phyloP scores from a whole-genome alignment of 495 filamentous ascomycete species.

The Trichoderma parareesei region DNA sequence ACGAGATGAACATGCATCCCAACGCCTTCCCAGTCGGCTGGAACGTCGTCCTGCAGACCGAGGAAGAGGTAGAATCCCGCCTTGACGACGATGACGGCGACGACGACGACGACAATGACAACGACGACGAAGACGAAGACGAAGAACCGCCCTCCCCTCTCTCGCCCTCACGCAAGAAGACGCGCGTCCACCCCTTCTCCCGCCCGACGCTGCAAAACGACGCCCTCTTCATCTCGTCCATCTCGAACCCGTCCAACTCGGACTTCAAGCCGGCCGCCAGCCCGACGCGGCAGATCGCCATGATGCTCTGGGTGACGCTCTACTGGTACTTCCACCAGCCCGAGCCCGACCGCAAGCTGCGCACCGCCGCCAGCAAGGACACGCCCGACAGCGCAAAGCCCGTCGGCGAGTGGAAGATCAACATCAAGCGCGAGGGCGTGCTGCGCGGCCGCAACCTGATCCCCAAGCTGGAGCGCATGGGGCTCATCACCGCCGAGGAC shows the following conservation, averaged over 20 bases:
- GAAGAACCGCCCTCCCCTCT: conserved; percentile 11
- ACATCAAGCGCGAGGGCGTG: conserved; percentile 77
- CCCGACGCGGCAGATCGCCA: conserved; percentile 77
- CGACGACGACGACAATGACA: conserved; percentile 13
- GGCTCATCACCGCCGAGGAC: conserved; percentile 66
- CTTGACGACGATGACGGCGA: conserved; percentile 20
- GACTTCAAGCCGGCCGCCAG: conserved; percentile 74
- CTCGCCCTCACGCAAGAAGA: conserved; percentile 16
- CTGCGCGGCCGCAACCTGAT: conserved; percentile 73
- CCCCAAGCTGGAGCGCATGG: conserved; percentile 91
- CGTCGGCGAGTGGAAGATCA: conserved; percentile 78
- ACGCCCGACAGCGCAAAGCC: conserved; percentile 65
- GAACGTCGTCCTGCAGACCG: conserved; percentile 75
- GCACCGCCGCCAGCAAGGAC: conserved; percentile 51
- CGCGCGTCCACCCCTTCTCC: conserved; percentile 53
- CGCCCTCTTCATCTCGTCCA: conserved; percentile 80
- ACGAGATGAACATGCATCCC: conserved; percentile 58
- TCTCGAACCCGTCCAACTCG: conserved; percentile 68
- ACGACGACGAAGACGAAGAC: conserved; percentile 22
- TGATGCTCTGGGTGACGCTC: conserved; percentile 92
- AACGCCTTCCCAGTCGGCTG: conserved; percentile 75
- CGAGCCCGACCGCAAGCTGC: conserved; percentile 45
- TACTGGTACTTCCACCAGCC: conserved; percentile 96
- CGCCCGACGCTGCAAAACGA: conserved; percentile 68
- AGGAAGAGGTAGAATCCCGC: conserved; percentile 24